Conservation (phyloP, 2,329 filamentous ascomycete species). For the Microascus cirrosus region DNA sequence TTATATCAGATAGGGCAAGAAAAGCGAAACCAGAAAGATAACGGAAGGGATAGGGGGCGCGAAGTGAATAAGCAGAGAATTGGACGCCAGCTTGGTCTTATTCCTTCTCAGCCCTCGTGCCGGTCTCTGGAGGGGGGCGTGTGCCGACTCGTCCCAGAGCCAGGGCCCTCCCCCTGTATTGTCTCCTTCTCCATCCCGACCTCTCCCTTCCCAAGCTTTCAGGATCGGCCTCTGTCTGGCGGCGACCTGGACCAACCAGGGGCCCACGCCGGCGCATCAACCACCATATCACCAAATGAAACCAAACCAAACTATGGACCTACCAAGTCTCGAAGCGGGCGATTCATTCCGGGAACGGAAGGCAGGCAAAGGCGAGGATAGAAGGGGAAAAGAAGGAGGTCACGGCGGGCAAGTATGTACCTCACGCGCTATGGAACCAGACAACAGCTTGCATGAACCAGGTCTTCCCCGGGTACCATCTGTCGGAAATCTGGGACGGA, state of each 20-base stretch:
- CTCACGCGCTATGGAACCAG: background rate
- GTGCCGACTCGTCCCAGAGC: background rate
- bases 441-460: background rate
- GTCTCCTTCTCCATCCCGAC: background rate
- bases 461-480: background rate
- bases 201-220: background rate
- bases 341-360: background rate
- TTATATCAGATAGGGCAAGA: background rate
- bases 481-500: background rate
- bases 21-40: background rate
- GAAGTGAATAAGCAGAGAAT: background rate
- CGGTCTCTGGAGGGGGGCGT: background rate
- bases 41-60: background rate
- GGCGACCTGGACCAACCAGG: slow-evolving; percentile 5
- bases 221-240: background rate
- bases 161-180: background rate
- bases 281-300: slow-evolving; percentile 4
- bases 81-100: background rate
- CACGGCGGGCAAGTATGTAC: background rate
- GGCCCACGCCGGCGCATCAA: background rate
- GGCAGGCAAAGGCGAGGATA: background rate
- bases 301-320: slow-evolving; percentile 5
- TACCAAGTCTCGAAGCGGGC: background rate
- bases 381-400: background rate
- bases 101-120: background rate